Evolutionary conservation across 140 eudicot genomes (phyloP).

Genomic region (Anethum foeniculum): DNA sequence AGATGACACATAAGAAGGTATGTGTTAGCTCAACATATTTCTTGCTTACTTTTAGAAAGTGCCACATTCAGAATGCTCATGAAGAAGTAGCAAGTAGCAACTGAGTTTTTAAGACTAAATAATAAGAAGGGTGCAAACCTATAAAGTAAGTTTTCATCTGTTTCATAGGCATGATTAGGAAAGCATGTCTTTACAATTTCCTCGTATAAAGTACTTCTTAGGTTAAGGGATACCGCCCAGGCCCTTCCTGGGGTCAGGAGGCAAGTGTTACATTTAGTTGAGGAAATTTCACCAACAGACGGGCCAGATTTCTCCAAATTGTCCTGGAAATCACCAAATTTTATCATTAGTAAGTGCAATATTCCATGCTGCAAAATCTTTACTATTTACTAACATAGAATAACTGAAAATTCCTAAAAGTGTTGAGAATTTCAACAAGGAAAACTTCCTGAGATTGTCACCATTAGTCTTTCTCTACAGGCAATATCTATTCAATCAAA

Average conservation of each 20-base stretch:
- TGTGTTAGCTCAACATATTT: not conserved
- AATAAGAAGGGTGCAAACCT: constrained; percentile 33
- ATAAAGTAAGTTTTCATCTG: constrained; percentile 52
- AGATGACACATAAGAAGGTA: not conserved
- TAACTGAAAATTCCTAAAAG: not conserved
- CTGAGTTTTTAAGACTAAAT: not conserved
- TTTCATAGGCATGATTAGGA: constrained; percentile 37
- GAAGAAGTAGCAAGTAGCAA: not conserved
- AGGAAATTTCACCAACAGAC: constrained; percentile 24
- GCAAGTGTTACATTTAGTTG: constrained; percentile 20
- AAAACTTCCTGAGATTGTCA: not conserved
- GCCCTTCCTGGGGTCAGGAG: constrained; percentile 73
- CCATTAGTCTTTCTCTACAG: not conserved
- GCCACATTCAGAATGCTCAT: not conserved
- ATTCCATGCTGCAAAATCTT: not conserved
- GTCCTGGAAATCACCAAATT: constrained; percentile 34
- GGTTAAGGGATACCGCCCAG: constrained; percentile 76
- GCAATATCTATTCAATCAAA: not conserved
- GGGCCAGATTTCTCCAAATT: constrained; percentile 45
- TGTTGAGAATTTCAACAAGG: not conserved
- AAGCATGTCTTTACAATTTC: constrained; percentile 61
- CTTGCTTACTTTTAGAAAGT: not conserved
- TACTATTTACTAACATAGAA: not conserved
- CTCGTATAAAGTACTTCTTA: constrained; percentile 47
- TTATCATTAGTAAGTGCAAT: not conserved